These are phyloP conservation scores for Boletus barrowsii DNA, from an alignment of 768 basidiomycete species.

Conservation along the genomic window DNA sequence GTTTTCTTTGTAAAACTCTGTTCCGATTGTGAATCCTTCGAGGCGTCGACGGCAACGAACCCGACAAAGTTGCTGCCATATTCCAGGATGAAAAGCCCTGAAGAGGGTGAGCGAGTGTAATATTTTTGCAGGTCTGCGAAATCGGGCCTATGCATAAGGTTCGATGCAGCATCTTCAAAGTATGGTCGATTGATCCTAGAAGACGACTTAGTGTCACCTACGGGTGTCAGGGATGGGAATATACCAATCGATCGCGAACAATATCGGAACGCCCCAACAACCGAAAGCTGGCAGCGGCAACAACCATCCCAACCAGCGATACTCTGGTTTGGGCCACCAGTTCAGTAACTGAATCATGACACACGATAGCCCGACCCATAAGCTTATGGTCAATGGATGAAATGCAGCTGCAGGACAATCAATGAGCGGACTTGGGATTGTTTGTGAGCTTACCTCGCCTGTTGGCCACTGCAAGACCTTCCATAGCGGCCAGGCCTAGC, in stretches of 20 bases:
- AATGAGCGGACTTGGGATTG: neutral
- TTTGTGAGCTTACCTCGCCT: conserved; percentile 40
- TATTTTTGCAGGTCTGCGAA: conserved; percentile 48
- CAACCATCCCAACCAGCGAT: conserved; percentile 50
- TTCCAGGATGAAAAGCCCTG: conserved; percentile 71
- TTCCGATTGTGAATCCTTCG: conserved; percentile 36
- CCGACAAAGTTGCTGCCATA: conserved; percentile 58
- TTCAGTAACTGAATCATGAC: conserved; percentile 56
- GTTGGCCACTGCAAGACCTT: conserved; percentile 66
- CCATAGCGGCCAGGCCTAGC: conserved; percentile 65
- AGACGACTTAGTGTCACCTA: neutral
- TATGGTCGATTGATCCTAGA: conserved; percentile 66
- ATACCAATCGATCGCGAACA: conserved; percentile 72
- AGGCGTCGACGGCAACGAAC: conserved; percentile 68
- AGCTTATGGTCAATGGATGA: conserved; percentile 56
- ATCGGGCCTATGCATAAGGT: conserved; percentile 55
- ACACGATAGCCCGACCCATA: conserved; percentile 62
- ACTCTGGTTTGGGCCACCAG: conserved; percentile 61
- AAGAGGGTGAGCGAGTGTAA: conserved; percentile 59
- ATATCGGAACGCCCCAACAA: conserved; percentile 55
- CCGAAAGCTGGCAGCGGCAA: conserved; percentile 66
- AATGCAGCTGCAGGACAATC: conserved; percentile 39
- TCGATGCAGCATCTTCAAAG: conserved; percentile 55
- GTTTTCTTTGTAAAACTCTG: conserved; percentile 24
- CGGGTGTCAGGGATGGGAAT: neutral